Evolutionary conservation across 139 green algal species (phyloP).

Genomic region (Nannochloris sp.): DNA sequence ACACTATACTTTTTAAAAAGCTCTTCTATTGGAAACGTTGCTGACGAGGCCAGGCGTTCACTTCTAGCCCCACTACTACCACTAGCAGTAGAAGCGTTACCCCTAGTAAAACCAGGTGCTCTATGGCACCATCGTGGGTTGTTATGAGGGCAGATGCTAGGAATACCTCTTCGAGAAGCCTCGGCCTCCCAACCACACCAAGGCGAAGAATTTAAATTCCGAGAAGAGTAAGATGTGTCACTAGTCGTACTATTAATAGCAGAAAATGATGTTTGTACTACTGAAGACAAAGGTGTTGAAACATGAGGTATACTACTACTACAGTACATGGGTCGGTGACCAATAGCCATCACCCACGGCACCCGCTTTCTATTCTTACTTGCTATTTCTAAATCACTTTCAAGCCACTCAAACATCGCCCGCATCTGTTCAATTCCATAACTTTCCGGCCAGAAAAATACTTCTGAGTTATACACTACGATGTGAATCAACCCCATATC

Average conservation of each 20-base stretch:
- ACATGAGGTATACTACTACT: neutral
- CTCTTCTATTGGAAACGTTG: slow-evolving; percentile 2
- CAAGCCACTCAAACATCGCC: slow-evolving; percentile 13
- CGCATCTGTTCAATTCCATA: slow-evolving; percentile 1
- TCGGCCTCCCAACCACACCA: slow-evolving; percentile 7
- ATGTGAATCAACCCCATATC: slow-evolving; percentile 22
- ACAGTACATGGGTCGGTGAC: slow-evolving; percentile 28
- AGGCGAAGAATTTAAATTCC: neutral
- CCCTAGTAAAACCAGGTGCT: no score
- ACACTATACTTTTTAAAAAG: slow-evolving; percentile 5
- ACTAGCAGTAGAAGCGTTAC: no score
- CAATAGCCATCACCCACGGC: slow-evolving; percentile 15
- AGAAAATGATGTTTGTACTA: no score
- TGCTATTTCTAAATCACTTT: slow-evolving; percentile 5
- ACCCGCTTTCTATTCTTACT: neutral
- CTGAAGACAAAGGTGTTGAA: no score
- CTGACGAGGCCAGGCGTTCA: neutral
- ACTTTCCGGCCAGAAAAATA: slow-evolving; percentile 18
- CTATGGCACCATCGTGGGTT: slow-evolving; percentile 12
- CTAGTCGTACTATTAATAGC: no score
- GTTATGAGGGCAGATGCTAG: slow-evolving; percentile 10
- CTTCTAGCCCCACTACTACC: neutral
- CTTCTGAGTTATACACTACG: slow-evolving; percentile 22
- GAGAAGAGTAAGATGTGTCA: no score
- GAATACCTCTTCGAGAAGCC: slow-evolving; percentile 6